Evolutionary conservation across 208 protist species (phyloP).

Genomic region (Acanthamoeba culbertsoni): DNA sequence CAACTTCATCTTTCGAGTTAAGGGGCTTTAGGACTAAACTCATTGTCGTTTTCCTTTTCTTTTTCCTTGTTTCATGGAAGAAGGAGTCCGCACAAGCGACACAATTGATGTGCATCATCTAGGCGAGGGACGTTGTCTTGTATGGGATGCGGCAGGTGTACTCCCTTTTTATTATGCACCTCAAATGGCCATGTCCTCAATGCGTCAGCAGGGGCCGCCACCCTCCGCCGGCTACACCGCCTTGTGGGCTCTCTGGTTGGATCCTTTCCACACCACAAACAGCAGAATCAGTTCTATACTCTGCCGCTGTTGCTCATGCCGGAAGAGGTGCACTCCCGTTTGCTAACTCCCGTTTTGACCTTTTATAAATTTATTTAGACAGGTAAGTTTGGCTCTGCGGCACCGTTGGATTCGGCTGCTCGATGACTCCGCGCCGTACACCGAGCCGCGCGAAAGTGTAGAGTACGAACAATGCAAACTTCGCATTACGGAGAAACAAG

Average conservation of each 20-base stretch:
- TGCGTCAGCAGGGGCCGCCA: neutral
- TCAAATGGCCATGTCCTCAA: neutral
- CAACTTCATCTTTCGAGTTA: constrained; percentile 65
- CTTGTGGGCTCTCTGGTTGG: neutral
- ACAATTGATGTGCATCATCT: neutral
- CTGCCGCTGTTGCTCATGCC: neutral
- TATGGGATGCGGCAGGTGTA: neutral
- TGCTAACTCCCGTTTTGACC: no score
- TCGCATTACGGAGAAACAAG: neutral
- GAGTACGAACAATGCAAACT: neutral
- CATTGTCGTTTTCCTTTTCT: neutral
- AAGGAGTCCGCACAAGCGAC: neutral
- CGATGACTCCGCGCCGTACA: neutral
- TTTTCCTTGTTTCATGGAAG: neutral
- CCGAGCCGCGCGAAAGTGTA: neutral
- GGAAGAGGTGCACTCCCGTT: neutral
- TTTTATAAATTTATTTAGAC: no score
- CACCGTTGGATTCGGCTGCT: neutral
- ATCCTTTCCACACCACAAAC: neutral
- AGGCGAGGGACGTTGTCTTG: neutral
- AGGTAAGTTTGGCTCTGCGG: neutral
- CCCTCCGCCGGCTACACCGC: neutral
- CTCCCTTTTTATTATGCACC: neutral
- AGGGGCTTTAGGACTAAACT: neutral
- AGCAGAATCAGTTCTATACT: neutral